These are phyloP conservation scores for Alternaria alternata DNA, from an alignment of 2,329 filamentous ascomycete species.

Conservation along the genomic window DNA sequence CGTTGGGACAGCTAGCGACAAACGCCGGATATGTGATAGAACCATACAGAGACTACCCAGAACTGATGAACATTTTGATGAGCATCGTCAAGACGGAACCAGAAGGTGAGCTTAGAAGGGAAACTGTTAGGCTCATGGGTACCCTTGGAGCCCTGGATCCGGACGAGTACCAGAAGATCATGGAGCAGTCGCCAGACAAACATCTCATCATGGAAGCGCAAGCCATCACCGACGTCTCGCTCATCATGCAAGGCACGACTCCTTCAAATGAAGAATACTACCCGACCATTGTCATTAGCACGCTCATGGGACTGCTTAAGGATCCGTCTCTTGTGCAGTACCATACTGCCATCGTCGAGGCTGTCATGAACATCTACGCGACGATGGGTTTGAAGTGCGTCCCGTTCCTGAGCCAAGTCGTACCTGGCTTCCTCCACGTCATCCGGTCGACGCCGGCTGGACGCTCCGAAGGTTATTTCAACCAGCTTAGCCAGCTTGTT, in stretches of 20 bases:
- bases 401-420: conserved; percentile 90
- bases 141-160: conserved; percentile 94
- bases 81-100: conserved; percentile 94
- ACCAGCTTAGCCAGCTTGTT: conserved; percentile 90
- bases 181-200: conserved; percentile 85
- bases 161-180: conserved; percentile 94
- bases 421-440: conserved; percentile 90
- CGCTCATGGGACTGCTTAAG: conserved; percentile 88
- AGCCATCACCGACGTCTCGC: conserved; percentile 85
- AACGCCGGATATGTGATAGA: conserved; percentile 98
- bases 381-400: conserved; percentile 96
- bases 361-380: conserved; percentile 98
- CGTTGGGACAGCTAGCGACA: conserved; percentile 89
- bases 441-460: conserved; percentile 81
- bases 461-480: conserved; percentile 94
- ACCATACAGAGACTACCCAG: conserved; percentile 93
- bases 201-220: conserved; percentile 74
- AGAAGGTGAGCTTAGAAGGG: conserved; percentile 82
- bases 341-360: conserved; percentile 93
- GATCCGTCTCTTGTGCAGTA: conserved; percentile 89
- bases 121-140: conserved; percentile 96
- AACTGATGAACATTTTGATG: conserved; percentile 90
- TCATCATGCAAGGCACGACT: conserved; percentile 97
- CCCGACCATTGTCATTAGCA: conserved; percentile 96
- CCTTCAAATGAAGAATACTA: conserved; percentile 99